phyloP scores from a whole-genome alignment of 257 asterid genomes.

The Solanum sitiens region DNA sequence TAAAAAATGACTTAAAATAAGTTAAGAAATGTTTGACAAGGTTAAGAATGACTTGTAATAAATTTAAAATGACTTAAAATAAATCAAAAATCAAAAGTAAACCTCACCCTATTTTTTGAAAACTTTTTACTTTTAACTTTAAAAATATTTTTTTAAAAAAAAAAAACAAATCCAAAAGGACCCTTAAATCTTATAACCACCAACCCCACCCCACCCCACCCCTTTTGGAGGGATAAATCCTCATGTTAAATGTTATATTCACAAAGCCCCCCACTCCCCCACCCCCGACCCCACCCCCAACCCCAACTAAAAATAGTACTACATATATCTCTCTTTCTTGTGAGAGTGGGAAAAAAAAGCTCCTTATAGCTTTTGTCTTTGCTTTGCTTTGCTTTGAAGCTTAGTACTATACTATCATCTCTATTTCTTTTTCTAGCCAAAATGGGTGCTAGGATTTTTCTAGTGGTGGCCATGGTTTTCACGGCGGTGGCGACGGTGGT shows the following conservation, averaged over 20 bases:
- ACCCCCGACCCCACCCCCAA: fast-evolving
- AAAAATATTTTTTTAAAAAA: no score
- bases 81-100: no score
- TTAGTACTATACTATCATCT: neutral
- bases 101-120: no score
- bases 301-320: neutral
- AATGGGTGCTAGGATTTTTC: neutral
- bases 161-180: no score
- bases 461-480: neutral
- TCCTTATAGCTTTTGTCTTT: neutral
- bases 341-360: neutral
- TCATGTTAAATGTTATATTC: neutral
- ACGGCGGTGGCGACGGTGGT: neutral
- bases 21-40: no score
- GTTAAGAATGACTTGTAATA: no score
- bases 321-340: neutral
- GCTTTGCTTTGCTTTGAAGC: neutral
- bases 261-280: neutral
- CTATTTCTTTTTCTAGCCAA: neutral
- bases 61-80: no score
- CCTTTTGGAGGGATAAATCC: neutral
- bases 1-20: no score
- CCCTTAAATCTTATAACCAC: neutral
- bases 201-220: neutral
- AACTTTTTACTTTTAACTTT: no score